Conservation (phyloP, 352 stramenopile species). For the Phytophthora litchii region DNA sequence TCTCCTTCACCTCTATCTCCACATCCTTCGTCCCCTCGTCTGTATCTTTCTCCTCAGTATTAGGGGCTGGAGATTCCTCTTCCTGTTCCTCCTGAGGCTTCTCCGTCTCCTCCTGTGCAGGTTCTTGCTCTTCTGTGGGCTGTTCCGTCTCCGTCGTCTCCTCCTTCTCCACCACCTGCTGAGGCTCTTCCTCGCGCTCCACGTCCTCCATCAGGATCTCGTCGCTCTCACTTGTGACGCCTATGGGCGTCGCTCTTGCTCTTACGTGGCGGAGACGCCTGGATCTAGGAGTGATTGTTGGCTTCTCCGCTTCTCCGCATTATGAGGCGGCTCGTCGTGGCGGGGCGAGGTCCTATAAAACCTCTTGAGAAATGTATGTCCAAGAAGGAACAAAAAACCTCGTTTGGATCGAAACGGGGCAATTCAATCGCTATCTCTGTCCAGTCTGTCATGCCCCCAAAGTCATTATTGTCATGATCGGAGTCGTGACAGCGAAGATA, state of each 20-base stretch:
- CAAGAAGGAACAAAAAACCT: slow-evolving; percentile 21
- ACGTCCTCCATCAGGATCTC: slow-evolving; percentile 31
- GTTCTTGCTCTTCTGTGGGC: neutral
- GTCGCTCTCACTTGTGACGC: slow-evolving; percentile 12
- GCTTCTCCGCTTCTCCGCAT: slow-evolving; percentile 42
- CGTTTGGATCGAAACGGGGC: slow-evolving; percentile 23
- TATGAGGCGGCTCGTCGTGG: slow-evolving; percentile 28
- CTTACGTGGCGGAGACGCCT: slow-evolving; percentile 19
- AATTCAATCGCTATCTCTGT: slow-evolving; percentile 15
- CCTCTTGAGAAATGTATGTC: slow-evolving; percentile 23
- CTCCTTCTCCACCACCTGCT: slow-evolving; percentile 9
- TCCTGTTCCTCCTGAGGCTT: neutral
- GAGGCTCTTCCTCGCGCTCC: slow-evolving; percentile 24
- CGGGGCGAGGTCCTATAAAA: slow-evolving; percentile 10
- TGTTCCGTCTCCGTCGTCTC: neutral
- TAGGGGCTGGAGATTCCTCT: neutral
- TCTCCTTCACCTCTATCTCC: too few relatives aligned
- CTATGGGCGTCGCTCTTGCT: slow-evolving; percentile 19
- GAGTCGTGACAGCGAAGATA: neutral
- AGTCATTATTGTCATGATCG: neutral
- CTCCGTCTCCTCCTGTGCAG: neutral
- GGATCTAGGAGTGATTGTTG: slow-evolving; percentile 38
- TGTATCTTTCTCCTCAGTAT: too few relatives aligned
- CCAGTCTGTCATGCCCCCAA: slow-evolving; percentile 16
- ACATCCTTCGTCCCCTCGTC: neutral